Evolutionary conservation across 345 rosid species (phyloP).

Genomic region (Eucalyptus melliodora): DNA sequence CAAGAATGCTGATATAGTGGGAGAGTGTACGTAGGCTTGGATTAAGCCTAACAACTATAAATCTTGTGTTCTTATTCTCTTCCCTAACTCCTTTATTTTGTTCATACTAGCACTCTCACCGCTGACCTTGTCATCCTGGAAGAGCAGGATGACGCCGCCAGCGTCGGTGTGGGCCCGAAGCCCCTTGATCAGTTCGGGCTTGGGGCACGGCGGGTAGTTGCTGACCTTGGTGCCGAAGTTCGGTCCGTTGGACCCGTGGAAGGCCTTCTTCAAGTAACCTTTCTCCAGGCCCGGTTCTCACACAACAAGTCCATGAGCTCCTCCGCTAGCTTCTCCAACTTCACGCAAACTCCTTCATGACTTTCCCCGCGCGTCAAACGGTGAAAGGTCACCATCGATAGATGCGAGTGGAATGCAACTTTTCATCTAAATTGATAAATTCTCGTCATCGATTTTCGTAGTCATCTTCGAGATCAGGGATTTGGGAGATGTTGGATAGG

Average conservation of each 20-base stretch:
- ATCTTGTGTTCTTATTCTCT: too few species aligned
- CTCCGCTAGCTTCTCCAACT: slow-evolving; percentile 78
- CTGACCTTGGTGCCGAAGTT: slow-evolving; percentile 88
- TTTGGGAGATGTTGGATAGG: slow-evolving; percentile 35
- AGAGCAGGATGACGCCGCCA: slow-evolving; percentile 81
- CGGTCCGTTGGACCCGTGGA: slow-evolving; percentile 61
- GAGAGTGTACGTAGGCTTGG: too few species aligned
- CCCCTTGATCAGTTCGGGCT: slow-evolving; percentile 83
- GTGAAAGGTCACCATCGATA: neutral
- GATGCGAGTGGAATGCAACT: neutral
- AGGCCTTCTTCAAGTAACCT: slow-evolving; percentile 61
- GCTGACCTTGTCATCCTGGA: slow-evolving; percentile 82
- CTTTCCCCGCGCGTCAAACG: slow-evolving; percentile 21
- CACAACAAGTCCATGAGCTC: slow-evolving; percentile 69
- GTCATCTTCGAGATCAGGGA: slow-evolving; percentile 67
- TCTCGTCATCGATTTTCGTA: slow-evolving; percentile 28
- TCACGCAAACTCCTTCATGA: slow-evolving; percentile 68
- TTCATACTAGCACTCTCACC: too few species aligned
- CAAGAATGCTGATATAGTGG: too few species aligned
- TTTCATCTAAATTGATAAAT: neutral
- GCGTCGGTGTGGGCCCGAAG: slow-evolving; percentile 95
- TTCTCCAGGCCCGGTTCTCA: slow-evolving; percentile 75
- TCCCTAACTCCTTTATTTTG: too few species aligned
- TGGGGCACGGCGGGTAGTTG: slow-evolving; percentile 96
- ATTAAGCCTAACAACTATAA: too few species aligned